Percentiles rank a stretch among this genome's conserved stretches.
These are phyloP conservation scores for Xylaria sp. DNA, from an alignment of 2,329 filamentous ascomycete genomes.

Conservation along the genomic window DNA sequence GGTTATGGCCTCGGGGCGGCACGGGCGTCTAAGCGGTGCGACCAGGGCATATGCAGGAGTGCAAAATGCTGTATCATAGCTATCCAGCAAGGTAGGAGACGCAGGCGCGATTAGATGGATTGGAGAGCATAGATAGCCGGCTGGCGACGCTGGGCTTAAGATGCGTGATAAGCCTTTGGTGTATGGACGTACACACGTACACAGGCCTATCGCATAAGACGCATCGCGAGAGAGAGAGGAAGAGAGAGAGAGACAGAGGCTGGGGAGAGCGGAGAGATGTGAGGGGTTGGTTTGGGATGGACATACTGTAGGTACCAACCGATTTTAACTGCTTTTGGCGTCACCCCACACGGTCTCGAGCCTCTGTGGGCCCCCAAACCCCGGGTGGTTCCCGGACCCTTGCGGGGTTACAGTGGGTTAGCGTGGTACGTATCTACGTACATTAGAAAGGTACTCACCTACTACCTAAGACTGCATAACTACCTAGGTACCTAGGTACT, in stretches of 20 bases:
- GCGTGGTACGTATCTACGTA: too few species aligned
- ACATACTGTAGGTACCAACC: too few species aligned
- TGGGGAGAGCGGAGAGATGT: background rate
- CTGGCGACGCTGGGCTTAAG: background rate
- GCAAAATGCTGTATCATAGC: conserved; percentile 16
- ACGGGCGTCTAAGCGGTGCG: background rate
- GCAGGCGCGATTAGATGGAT: background rate
- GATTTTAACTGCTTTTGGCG: background rate
- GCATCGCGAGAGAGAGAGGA: too few species aligned
- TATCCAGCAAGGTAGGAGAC: background rate
- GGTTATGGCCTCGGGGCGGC: background rate
- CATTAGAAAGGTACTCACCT: background rate
- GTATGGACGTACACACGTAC: too few species aligned
- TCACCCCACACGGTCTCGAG: background rate
- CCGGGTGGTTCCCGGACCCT: conserved; percentile 27
- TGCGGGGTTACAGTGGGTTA: too few species aligned
- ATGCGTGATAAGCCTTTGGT: too few species aligned
- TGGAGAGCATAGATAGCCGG: background rate
- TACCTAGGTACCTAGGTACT: background rate
- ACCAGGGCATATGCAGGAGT: background rate
- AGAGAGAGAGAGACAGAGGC: too few species aligned
- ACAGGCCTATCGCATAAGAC: too few species aligned
- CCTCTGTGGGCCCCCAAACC: conserved; percentile 9
- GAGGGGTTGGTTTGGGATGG: too few species aligned
- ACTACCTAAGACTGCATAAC: background rate